Evolutionary conservation across 2,329 filamentous ascomycete species (phyloP).

Genomic region (Aspergillus fischeri): DNA sequence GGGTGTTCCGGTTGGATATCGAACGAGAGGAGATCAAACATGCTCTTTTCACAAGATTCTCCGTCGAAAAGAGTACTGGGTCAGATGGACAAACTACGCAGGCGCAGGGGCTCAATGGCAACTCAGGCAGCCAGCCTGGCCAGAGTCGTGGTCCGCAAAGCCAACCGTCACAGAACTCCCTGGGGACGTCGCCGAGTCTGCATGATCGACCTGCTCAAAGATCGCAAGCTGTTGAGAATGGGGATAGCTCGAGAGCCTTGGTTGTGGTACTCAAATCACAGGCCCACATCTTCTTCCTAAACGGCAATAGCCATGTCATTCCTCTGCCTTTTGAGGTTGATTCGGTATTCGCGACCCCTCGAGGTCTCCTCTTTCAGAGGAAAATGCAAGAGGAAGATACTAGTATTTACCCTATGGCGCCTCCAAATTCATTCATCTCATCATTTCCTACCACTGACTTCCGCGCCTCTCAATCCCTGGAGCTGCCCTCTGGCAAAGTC

Average conservation of each 20-base stretch:
- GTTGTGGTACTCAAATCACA: conserved; percentile 91
- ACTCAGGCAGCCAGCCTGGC: conserved; percentile 3
- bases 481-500: conserved; percentile 27
- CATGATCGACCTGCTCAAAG: conserved; percentile 22
- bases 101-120: conserved; percentile 6
- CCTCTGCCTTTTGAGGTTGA: conserved; percentile 95
- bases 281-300: conserved; percentile 87
- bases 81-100: conserved; percentile 8
- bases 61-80: conserved; percentile 38
- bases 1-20: conserved; percentile 78
- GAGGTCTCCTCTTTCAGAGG: conserved; percentile 81
- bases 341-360: conserved; percentile 73
- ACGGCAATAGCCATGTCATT: conserved; percentile 81
- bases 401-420: conserved; percentile 48
- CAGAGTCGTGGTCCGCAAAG: conserved; percentile 8
- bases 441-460: conserved; percentile 52
- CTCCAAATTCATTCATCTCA: conserved; percentile 78
- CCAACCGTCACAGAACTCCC: conserved; percentile 18
- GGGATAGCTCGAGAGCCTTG: conserved; percentile 56
- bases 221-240: conserved; percentile 15
- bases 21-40: conserved; percentile 86
- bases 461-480: conserved; percentile 32
- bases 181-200: conserved; percentile 22
- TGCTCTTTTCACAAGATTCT: conserved; percentile 80
- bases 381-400: conserved; percentile 51